A percentile compares a stretch with the other conserved stretches of the same genome.
These are phyloP conservation scores for Ganoderma leucocontextum DNA, from an alignment of 1,284 basidiomycete genomes.

Conservation along the genomic window DNA sequence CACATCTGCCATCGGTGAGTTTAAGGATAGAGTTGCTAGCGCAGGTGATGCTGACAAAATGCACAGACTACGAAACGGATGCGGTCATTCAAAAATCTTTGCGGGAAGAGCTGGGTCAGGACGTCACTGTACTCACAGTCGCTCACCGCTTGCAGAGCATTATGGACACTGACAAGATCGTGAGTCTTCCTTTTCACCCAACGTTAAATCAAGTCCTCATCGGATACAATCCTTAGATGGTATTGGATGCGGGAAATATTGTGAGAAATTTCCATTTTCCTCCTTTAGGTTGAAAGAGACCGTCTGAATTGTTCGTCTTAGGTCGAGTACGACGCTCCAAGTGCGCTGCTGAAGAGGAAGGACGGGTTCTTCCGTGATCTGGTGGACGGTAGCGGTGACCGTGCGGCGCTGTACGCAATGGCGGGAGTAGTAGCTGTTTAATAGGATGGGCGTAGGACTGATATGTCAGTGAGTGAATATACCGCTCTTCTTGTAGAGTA, in stretches of 20 bases:
- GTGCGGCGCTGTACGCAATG: conserved; percentile 54
- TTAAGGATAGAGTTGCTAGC: no score
- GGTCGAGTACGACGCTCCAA: conserved; percentile 69
- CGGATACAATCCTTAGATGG: conserved; percentile 40
- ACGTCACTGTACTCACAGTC: conserved; percentile 67
- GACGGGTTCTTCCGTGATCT: conserved; percentile 62
- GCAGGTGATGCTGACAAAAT: not conserved
- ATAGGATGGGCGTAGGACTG: not conserved
- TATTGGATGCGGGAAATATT: conserved; percentile 47
- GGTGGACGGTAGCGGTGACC: conserved; percentile 67
- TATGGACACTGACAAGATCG: conserved; percentile 59
- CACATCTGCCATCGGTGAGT: conserved; percentile 60
- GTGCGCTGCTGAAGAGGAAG: conserved; percentile 60
- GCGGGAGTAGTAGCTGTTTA: conserved; percentile 32
- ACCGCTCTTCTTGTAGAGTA: not conserved
- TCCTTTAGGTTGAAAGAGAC: no score
- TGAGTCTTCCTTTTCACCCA: conserved; percentile 25
- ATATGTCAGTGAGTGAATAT: not conserved
- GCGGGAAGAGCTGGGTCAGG: conserved; percentile 56
- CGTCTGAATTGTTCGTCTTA: conserved; percentile 29
- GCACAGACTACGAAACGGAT: conserved; percentile 35
- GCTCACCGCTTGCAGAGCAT: conserved; percentile 77
- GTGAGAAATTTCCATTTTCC: conserved; percentile 27
- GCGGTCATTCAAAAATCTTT: conserved; percentile 51
- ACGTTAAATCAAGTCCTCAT: not conserved